A percentile compares a stretch with the other conserved stretches of the same genome.
These are phyloP conservation scores for Voacanga thouarsii DNA, from an alignment of 257 asterid species.

Conservation along the genomic window DNA sequence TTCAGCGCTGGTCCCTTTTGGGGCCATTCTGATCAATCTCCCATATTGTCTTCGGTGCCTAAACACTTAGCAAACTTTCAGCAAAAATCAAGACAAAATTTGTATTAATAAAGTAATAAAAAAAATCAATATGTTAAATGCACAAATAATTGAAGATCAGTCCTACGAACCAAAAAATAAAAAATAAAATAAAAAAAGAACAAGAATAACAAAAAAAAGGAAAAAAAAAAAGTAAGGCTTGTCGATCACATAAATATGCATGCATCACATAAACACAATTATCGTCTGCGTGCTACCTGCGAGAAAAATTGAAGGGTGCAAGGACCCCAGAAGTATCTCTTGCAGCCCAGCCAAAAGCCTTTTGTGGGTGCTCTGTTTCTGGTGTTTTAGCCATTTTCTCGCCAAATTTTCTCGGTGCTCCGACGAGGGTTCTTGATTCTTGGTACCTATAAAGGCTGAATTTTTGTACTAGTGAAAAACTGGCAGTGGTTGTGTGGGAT, in stretches of 20 bases:
- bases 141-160: not conserved
- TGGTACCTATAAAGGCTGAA: not conserved
- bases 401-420: not conserved
- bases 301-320: conserved; percentile 49
- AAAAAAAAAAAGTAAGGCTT: not conserved
- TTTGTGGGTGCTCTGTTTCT: conserved; percentile 38
- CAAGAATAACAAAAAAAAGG: too few relatives aligned
- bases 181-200: not conserved
- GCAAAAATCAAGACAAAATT: not conserved
- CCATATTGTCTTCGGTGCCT: too few relatives aligned
- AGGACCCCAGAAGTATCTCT: conserved; percentile 50
- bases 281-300: conserved; percentile 30
- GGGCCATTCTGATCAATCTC: too few relatives aligned
- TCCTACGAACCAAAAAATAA: not conserved
- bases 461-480: not conserved
- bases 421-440: not conserved
- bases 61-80: not conserved
- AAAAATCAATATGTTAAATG: not conserved
- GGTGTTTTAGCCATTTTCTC: conserved; percentile 18
- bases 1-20: too few relatives aligned
- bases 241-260: not conserved
- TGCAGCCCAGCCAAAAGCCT: conserved; percentile 64
- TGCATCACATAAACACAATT: not conserved
- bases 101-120: too few relatives aligned
- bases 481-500: not conserved